Conservation (phyloP, 345 rosid species). For the Mercurialis annua region DNA sequence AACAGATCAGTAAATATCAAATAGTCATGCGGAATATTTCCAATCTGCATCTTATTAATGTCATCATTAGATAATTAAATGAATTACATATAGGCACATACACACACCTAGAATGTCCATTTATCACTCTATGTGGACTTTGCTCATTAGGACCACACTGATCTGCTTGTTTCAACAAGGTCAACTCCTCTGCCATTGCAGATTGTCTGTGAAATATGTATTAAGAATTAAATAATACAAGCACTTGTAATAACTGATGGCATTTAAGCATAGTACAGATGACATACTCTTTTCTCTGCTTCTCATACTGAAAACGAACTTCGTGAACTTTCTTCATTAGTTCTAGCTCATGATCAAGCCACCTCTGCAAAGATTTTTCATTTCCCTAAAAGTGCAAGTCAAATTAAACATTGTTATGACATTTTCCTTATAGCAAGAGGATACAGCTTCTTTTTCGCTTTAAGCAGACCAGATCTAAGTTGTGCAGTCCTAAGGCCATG, state of each 20-base stretch:
- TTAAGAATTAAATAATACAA: constrained; percentile 3
- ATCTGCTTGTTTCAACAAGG: constrained; percentile 82
- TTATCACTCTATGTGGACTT: constrained; percentile 78
- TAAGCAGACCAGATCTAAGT: constrained; percentile 5
- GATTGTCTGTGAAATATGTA: constrained; percentile 58
- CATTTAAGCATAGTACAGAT: not conserved
- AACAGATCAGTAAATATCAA: constrained; percentile 4
- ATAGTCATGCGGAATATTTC: not conserved
- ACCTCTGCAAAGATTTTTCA: constrained; percentile 85
- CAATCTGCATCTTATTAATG: not conserved
- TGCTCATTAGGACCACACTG: constrained; percentile 78
- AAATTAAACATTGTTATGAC: constrained; percentile 2
- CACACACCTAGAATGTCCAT: constrained; percentile 9
- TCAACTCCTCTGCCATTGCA: constrained; percentile 86
- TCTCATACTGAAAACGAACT: constrained; percentile 95
- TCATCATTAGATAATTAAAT: not conserved
- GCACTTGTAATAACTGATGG: not conserved
- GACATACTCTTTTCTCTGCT: constrained; percentile 93
- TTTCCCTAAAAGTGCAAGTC: constrained; percentile 47
- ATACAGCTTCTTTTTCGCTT: not conserved
- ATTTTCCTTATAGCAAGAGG: constrained; percentile 7
- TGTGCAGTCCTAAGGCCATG: not conserved
- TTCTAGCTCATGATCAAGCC: constrained; percentile 97
- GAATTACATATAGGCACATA: not conserved
- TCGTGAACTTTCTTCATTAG: constrained; percentile 98